Evolutionary conservation across 2,329 filamentous ascomycete species (phyloP).

Genomic region (Thelonectria discophora): DNA sequence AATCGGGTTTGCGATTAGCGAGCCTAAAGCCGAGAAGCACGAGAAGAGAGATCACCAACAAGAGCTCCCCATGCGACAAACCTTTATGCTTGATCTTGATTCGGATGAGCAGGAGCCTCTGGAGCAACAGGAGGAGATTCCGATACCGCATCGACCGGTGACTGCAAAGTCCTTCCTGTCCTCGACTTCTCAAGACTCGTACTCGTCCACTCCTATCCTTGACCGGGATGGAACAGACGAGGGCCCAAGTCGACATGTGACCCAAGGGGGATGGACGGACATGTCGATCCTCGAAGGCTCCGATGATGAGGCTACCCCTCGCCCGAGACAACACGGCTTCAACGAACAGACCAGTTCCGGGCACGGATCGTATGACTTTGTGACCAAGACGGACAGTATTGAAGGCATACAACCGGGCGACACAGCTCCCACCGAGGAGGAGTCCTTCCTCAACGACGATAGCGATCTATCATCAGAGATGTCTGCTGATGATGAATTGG

Average conservation of each 20-base stretch:
- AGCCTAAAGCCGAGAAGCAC: conserved; percentile 42
- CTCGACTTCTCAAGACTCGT: conserved; percentile 75
- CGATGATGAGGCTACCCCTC: conserved; percentile 49
- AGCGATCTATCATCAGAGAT: conserved; percentile 71
- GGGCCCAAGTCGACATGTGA: conserved; percentile 51
- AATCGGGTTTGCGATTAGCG: conserved; percentile 36
- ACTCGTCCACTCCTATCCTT: conserved; percentile 79
- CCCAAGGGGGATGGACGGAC: conserved; percentile 62
- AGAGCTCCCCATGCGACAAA: conserved; percentile 55
- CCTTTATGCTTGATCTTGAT: conserved; percentile 42
- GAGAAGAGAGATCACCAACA: conserved; percentile 59
- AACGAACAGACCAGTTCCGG: conserved; percentile 38
- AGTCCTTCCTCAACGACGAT: conserved; percentile 61
- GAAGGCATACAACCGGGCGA: conserved; percentile 52
- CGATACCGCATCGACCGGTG: conserved; percentile 38
- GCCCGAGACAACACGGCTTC: conserved; percentile 34
- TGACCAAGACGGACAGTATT: conserved; percentile 63
- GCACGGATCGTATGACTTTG: conserved; percentile 62
- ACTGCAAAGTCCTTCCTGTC: conserved; percentile 61
- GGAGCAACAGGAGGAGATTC: conserved; percentile 29
- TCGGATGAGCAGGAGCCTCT: conserved; percentile 36
- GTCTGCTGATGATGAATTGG: conserved; percentile 60
- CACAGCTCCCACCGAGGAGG: conserved; percentile 46
- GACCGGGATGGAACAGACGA: conserved; percentile 71
- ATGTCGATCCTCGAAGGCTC: conserved; percentile 63